Percentiles rank a stretch among this genome's conserved stretches.
These are phyloP conservation scores for Cicer arietinum DNA, from an alignment of 306 rosid genomes.

Conservation along the genomic window DNA sequence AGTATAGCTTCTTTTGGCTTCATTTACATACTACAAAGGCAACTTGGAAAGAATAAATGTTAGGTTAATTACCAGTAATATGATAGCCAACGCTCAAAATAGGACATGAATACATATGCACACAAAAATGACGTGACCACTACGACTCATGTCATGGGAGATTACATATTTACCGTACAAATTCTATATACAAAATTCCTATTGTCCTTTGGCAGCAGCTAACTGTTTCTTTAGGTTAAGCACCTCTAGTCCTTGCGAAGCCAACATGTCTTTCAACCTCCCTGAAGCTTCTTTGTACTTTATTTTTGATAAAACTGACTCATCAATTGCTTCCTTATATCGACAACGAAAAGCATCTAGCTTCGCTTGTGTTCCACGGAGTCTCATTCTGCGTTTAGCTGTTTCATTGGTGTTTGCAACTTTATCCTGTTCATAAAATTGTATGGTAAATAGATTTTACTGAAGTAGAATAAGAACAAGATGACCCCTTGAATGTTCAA, in stretches of 20 bases:
- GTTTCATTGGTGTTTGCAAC: constrained; percentile 51
- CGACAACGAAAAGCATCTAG: constrained; percentile 64
- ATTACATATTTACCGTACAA: constrained; percentile 6
- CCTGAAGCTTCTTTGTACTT: constrained; percentile 61
- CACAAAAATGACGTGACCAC: neutral
- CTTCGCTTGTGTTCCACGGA: constrained; percentile 73
- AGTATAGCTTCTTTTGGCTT: too few species aligned
- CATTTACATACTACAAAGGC: too few species aligned
- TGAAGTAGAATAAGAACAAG: neutral
- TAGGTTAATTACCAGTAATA: too few species aligned
- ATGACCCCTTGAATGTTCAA: constrained; percentile 4
- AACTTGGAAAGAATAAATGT: too few species aligned
- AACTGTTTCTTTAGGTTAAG: constrained; percentile 70
- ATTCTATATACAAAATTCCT: neutral
- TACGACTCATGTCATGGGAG: neutral
- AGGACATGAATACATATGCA: too few species aligned
- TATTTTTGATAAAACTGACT: constrained; percentile 56
- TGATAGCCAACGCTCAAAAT: too few species aligned
- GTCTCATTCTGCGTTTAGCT: constrained; percentile 68
- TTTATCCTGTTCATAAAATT: constrained; percentile 56
- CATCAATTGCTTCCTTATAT: constrained; percentile 59
- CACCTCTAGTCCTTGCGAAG: constrained; percentile 65
- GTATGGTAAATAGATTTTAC: neutral
- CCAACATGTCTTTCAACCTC: constrained; percentile 65
- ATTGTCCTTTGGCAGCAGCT: constrained; percentile 43